Evolutionary conservation across 306 rosid species (phyloP).

Genomic region (Gleditsia sinensis): DNA sequence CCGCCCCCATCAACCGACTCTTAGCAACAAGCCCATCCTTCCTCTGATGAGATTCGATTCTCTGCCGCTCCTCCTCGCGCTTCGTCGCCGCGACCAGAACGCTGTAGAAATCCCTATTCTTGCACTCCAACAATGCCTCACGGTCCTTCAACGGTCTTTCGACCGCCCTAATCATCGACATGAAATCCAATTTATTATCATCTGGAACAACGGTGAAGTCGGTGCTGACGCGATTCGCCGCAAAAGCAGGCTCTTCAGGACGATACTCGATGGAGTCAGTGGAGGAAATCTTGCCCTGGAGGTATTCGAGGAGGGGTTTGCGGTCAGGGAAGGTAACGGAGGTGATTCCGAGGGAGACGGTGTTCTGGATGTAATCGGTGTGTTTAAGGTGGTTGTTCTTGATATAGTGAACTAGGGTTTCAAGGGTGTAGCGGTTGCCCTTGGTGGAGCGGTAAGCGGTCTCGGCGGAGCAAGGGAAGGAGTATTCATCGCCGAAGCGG

Average conservation of each 20-base stretch:
- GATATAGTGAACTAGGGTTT: slow-evolving; percentile 86
- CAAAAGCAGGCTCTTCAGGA: slow-evolving; percentile 52
- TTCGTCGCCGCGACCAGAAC: slow-evolving; percentile 76
- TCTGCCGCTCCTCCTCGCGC: slow-evolving; percentile 92
- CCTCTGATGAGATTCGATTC: slow-evolving; percentile 88
- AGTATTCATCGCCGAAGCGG: slow-evolving; percentile 78
- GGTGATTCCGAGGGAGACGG: slow-evolving; percentile 73
- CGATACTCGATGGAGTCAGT: slow-evolving; percentile 84
- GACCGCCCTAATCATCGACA: slow-evolving; percentile 53
- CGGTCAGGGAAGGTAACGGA: slow-evolving; percentile 92
- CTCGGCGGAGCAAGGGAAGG: slow-evolving; percentile 69
- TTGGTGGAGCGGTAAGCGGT: slow-evolving; percentile 91
- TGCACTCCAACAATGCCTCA: slow-evolving; percentile 77
- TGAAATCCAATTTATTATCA: slow-evolving; percentile 52
- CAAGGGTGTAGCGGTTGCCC: slow-evolving; percentile 90
- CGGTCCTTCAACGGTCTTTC: slow-evolving; percentile 90
- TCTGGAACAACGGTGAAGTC: background rate
- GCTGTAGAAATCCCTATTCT: slow-evolving; percentile 73
- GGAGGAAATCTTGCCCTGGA: slow-evolving; percentile 72
- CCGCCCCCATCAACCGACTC: slow-evolving; percentile 79
- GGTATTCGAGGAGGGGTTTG: slow-evolving; percentile 81
- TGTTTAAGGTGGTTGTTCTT: slow-evolving; percentile 77
- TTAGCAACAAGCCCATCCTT: slow-evolving; percentile 95
- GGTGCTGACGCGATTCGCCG: slow-evolving; percentile 30
- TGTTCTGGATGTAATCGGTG: slow-evolving; percentile 84